A percentile compares a stretch with the other conserved stretches of the same genome.
Evolutionary conservation across 129 eudicot species (phyloP).

Genomic region (Escallonia herrerae): DNA sequence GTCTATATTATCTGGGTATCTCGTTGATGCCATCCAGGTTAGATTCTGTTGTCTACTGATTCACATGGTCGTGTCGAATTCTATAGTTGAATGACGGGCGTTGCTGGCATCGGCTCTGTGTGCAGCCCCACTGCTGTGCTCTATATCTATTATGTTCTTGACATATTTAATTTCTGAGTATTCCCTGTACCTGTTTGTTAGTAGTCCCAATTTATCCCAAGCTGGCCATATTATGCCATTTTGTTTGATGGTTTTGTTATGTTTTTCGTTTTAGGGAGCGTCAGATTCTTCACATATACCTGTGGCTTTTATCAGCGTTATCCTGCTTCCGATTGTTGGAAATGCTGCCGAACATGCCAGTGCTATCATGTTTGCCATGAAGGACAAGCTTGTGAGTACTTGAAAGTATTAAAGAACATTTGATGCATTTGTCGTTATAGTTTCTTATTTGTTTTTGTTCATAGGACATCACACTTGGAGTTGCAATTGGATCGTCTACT

Average conservation of each 20-base stretch:
- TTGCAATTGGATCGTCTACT: conserved; percentile 97
- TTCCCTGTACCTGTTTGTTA: no score
- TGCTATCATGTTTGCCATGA: conserved; percentile 95
- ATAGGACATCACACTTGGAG: conserved; percentile 97
- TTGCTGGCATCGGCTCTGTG: neutral
- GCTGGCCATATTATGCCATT: neutral
- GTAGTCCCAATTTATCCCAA: no score
- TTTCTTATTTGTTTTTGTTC: conserved; percentile 10
- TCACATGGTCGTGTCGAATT: conserved; percentile 2
- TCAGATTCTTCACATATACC: conserved; percentile 88
- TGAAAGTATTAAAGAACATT: neutral
- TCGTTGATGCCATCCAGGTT: conserved; percentile 90
- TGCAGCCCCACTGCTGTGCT: neutral
- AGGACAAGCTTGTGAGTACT: conserved; percentile 81
- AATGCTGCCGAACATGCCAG: conserved; percentile 99
- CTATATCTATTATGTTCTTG: neutral
- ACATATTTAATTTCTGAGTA: no score
- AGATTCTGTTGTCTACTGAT: neutral
- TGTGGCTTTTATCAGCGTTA: conserved; percentile 84
- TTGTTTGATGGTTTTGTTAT: conserved; percentile 1
- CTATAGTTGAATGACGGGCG: neutral
- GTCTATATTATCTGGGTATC: conserved; percentile 77
- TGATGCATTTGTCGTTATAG: conserved; percentile 1
- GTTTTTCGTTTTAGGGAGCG: conserved; percentile 67
- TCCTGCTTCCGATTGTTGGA: conserved; percentile 89